Evolutionary conservation across 2,329 filamentous ascomycete species (phyloP), one percentile per base, ranked within the genome.

Genomic region (Stachybotrys chartarum): DNA sequence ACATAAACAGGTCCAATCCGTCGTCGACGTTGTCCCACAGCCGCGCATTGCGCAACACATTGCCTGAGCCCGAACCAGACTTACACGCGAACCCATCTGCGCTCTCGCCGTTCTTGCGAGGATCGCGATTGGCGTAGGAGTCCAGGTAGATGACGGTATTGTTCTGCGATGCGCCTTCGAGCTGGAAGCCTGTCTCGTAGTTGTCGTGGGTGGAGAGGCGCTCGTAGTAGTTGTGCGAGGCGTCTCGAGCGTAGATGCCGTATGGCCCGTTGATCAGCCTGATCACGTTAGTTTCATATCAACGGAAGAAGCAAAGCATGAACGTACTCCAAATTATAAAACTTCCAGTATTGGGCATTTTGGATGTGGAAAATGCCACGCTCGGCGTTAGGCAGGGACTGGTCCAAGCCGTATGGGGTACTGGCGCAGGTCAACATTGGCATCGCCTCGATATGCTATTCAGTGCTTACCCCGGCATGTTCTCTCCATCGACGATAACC

Each of bases 1-100:
- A 77, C 64, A 63, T 62, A 52, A 60, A 77, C 1, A 78, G 63
- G 59, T 78, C 75, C 6, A 78, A 64, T 1, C 75, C 75, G 57
- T 78, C 75, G 54, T 78, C 75, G 24, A 77, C 75, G 47, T 78
- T 78, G 57, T 78, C 70, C 74, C 74, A 78, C 5, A 78, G 68
- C 18, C 75, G 67, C 0, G 73, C 71, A 16, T 72, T 73, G 53
- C 70, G 70, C 18, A 78, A 57, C 2, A 73, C 60, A 56, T 78
- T 78, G n/a, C 75, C 75, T 52, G 70, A 69, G 14, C 75, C 75
- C 6, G 63, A 67, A 6, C 75, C 75, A 35, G 72, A 69, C 59
- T 78, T 78, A 64, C 70, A 74, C 3, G 71, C 75, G 56, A 78
- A 74, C 3, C 75, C 75, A 55, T 78, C 75, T 12, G 75, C 75